Percentiles rank a stretch among this genome's conserved stretches.
phyloP scores from a whole-genome alignment of 2,329 filamentous ascomycete species.

The Blastomyces emzantsi region DNA sequence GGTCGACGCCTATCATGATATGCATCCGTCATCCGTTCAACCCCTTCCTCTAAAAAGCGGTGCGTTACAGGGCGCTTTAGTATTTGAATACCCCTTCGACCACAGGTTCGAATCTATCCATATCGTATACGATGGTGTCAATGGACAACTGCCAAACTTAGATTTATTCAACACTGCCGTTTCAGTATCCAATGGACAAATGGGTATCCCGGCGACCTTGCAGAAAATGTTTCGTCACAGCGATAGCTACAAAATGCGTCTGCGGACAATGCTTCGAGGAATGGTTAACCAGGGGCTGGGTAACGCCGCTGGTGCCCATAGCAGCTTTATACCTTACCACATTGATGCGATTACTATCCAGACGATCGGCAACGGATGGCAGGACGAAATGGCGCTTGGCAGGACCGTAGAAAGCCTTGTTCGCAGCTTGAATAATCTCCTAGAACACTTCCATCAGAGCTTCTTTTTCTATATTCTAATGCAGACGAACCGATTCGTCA shows the following conservation, averaged over 20 bases:
- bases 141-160: conserved; percentile 89
- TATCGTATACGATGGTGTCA: conserved; percentile 89
- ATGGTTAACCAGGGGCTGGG: conserved; percentile 90
- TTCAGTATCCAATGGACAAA: conserved; percentile 77
- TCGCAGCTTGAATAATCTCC: conserved; percentile 86
- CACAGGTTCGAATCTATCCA: conserved; percentile 80
- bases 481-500: conserved; percentile 86
- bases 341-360: conserved; percentile 92
- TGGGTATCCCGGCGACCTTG: conserved; percentile 75
- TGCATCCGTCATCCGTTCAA: conserved; percentile 62
- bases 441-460: conserved; percentile 95
- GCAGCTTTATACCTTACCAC: conserved; percentile 94
- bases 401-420: conserved; percentile 83
- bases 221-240: conserved; percentile 76
- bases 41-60: conserved; percentile 83
- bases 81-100: conserved; percentile 85
- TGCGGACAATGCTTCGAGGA: conserved; percentile 81
- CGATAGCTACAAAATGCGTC: conserved; percentile 68
- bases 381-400: conserved; percentile 95
- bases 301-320: conserved; percentile 82
- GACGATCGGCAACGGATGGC: conserved; percentile 83
- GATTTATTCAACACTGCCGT: conserved; percentile 94
- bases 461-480: conserved; percentile 99
- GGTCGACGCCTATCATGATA: conserved; percentile 96
- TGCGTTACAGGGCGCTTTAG: conserved; percentile 82